Conservation (phyloP, 345 rosid species). For the Lenwebbia sp. region DNA sequence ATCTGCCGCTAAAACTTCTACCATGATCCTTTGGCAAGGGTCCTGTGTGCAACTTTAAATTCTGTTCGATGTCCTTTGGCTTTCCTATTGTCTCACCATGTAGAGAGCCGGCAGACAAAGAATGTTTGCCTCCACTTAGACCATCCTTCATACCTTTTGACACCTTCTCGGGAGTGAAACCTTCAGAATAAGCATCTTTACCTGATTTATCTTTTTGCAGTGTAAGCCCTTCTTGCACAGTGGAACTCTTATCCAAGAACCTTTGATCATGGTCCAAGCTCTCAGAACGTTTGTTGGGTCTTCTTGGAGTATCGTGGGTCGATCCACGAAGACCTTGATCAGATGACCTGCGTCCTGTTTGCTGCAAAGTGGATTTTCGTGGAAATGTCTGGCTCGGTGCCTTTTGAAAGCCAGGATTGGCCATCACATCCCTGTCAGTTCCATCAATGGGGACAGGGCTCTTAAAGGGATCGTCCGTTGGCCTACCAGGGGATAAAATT, state of each 20-base stretch:
- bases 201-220: slow-evolving; percentile 31
- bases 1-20: slow-evolving; percentile 18
- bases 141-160: slow-evolving; percentile 48
- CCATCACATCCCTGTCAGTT: slow-evolving; percentile 25
- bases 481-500: slow-evolving; percentile 13
- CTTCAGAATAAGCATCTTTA: slow-evolving; percentile 46
- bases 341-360: slow-evolving; percentile 23
- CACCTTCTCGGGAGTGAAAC: slow-evolving; percentile 32
- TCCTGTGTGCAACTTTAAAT: slow-evolving; percentile 24
- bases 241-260: slow-evolving; percentile 27
- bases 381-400: slow-evolving; percentile 23
- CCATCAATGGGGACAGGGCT: slow-evolving; percentile 25
- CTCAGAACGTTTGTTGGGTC: slow-evolving; percentile 29
- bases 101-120: slow-evolving; percentile 30
- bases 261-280: slow-evolving; percentile 32
- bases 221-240: slow-evolving; percentile 27
- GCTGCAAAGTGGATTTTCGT: slow-evolving; percentile 38
- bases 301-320: slow-evolving; percentile 32
- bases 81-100: slow-evolving; percentile 39
- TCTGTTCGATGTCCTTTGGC: slow-evolving; percentile 35
- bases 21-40: slow-evolving; percentile 39
- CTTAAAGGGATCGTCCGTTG: slow-evolving; percentile 20
- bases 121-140: slow-evolving; percentile 37
- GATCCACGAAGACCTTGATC: slow-evolving; percentile 26
- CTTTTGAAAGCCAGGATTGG: slow-evolving; percentile 27